These are phyloP conservation scores for Raffaelea arxii DNA, from an alignment of 2,329 filamentous ascomycete genomes.

Conservation along the genomic window DNA sequence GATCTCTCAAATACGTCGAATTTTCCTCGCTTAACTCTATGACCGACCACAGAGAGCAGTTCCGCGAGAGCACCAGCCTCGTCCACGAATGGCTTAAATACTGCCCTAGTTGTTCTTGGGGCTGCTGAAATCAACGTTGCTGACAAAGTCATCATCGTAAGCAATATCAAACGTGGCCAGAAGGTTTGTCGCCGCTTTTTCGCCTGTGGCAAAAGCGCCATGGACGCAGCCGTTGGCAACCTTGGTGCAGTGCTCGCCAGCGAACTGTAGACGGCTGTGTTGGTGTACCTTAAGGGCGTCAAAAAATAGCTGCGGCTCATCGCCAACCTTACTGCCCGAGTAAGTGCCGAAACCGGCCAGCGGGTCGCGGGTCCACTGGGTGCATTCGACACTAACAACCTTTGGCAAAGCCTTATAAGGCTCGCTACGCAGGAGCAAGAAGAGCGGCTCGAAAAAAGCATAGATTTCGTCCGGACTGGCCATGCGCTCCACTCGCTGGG, in stretches of 20 bases:
- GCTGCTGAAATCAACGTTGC: too few species aligned
- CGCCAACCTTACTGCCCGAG: constrained; percentile 70
- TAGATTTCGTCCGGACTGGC: constrained; percentile 55
- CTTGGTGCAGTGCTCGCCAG: constrained; percentile 71
- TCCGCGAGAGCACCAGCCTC: too few species aligned
- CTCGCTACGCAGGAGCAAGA: constrained; percentile 49
- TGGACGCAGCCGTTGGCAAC: constrained; percentile 41
- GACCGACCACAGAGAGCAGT: too few species aligned
- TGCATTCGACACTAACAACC: constrained; percentile 58
- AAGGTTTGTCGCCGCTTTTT: constrained; percentile 23
- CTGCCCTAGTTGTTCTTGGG: too few species aligned
- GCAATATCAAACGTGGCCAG: constrained; percentile 1
- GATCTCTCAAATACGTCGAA: too few species aligned
- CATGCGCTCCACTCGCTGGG: constrained; percentile 46
- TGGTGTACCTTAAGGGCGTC: constrained; percentile 55
- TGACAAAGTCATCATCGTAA: constrained; percentile 1
- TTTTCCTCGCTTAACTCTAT: too few species aligned
- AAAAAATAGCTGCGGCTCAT: constrained; percentile 72
- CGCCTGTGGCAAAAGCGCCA: neutral
- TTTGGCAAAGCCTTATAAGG: constrained; percentile 66
- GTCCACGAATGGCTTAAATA: too few species aligned
- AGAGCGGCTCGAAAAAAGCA: constrained; percentile 51
- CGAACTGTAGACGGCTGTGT: constrained; percentile 57
- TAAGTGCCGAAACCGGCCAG: constrained; percentile 58
- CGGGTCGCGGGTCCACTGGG: constrained; percentile 68